phyloP scores from a whole-genome alignment of 148 eudicot species.

The Vaccinium vitisidaea region DNA sequence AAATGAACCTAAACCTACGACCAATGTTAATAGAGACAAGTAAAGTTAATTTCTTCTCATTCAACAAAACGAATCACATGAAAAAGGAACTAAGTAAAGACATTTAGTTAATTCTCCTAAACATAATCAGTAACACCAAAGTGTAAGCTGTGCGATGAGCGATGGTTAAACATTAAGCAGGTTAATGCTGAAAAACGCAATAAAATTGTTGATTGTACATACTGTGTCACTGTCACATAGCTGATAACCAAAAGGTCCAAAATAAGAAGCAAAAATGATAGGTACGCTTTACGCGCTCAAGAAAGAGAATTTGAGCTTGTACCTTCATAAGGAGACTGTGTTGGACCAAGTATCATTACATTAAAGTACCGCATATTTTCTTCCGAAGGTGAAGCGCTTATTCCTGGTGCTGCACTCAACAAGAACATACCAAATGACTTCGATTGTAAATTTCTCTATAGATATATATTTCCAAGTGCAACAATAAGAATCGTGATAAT shows the following conservation, averaged over 20 bases:
- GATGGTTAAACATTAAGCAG: background rate
- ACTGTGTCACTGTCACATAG: background rate
- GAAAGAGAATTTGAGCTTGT: conserved; percentile 2
- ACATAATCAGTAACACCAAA: background rate
- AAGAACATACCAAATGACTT: conserved; percentile 9
- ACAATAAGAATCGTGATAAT: background rate
- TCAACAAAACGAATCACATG: background rate
- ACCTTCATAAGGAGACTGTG: conserved; percentile 99
- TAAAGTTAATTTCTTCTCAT: background rate
- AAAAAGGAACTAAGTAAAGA: background rate
- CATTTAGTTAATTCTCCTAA: background rate
- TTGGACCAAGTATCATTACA: conserved; percentile 96
- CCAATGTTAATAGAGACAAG: background rate
- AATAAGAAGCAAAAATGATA: background rate
- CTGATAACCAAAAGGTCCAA: background rate
- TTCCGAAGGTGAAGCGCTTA: conserved; percentile 96
- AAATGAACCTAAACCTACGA: background rate
- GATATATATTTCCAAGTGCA: background rate
- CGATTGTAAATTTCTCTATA: background rate
- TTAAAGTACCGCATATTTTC: conserved; percentile 94
- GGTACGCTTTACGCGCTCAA: background rate
- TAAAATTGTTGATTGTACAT: background rate
- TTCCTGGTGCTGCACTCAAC: conserved; percentile 78
- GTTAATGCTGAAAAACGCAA: background rate
- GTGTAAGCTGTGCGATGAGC: no score